Evolutionary conservation across 768 basidiomycete species (phyloP), one percentile per base, ranked within the genome.

Genomic region (Amanita rubescens): DNA sequence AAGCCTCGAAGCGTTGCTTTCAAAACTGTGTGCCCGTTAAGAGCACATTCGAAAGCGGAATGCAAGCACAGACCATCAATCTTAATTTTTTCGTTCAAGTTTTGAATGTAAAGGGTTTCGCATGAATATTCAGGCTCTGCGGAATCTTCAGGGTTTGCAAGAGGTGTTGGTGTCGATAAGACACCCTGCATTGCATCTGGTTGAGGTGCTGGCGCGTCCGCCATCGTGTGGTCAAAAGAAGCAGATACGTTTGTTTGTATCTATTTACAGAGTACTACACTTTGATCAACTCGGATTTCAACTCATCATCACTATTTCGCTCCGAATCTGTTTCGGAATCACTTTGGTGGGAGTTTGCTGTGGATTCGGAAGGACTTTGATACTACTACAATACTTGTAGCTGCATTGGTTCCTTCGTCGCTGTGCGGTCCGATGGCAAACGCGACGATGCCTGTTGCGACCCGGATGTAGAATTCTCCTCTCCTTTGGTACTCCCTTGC

Each of bases 91-190:
- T 97, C 94, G 65, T 97, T 96, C 60, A 97, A 70, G 70, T 97
- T 97, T 72, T 95, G 92, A 63, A 97, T 87, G 65, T 97, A 97
- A 22, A 96, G 76, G 4, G 94, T 96, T 69, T 96, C 94, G 49
- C 86, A 84, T 49, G 75, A 72, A 58, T 71, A 51, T 60, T 85
- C 81, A 15, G 68, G 62, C 48, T 75, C 75, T 1, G 11, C 43
- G 8, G 50, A 22, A 3, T 20, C 41, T 51, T 51, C 55, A 4
- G 32, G 11, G 1, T 44, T 22, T 10, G 20, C 32, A 2, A 25
- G 24, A 34, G 55, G 48, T 27, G 49, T 38, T 4, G 46, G 12
- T 33, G 61, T 57, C 2, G 58, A 52, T 24, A 66, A 53, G 15
- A 70, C 60, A n/a, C 62, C 71, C 47, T 72, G 67, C 67, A 69